Evolutionary conservation across 768 basidiomycete genomes (phyloP).

Genomic region (Amyloporia xantha): DNA sequence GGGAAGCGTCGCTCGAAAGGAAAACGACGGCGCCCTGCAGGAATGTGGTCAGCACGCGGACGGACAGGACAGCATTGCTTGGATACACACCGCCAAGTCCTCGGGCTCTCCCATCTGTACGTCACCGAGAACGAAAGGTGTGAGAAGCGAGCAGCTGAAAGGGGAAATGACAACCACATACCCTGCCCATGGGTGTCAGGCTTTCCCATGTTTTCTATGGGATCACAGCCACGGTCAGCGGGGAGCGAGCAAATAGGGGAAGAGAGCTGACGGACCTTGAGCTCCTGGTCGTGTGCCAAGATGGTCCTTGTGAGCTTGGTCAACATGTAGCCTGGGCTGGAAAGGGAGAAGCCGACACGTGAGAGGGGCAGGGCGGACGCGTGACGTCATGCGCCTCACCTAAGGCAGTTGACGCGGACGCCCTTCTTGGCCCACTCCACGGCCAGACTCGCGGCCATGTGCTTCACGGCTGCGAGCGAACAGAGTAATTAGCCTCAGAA

Average conservation of each 20-base stretch:
- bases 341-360: slow-evolving; percentile 5
- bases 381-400: slow-evolving; percentile 33
- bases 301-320: slow-evolving; percentile 86
- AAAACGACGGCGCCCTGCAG: slow-evolving; percentile 81
- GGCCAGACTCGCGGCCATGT: slow-evolving; percentile 88
- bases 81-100: slow-evolving; percentile 64
- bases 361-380: no score
- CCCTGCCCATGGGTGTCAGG: slow-evolving; percentile 81
- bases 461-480: slow-evolving; percentile 65
- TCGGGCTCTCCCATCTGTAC: slow-evolving; percentile 84
- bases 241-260: not conserved
- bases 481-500: not conserved
- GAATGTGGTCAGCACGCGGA: not conserved
- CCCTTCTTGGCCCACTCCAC: slow-evolving; percentile 94
- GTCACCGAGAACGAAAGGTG: not conserved
- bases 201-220: slow-evolving; percentile 77
- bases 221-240: not conserved
- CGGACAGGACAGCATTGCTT: not conserved
- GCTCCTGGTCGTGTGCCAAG: slow-evolving; percentile 62
- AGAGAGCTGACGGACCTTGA: slow-evolving; percentile 48
- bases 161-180: slow-evolving; percentile 30
- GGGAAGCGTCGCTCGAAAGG: slow-evolving; percentile 83
- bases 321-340: slow-evolving; percentile 89
- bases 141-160: not conserved
- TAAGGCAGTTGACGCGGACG: slow-evolving; percentile 79